Evolutionary conservation across 495 filamentous ascomycete genomes (phyloP), one percentile per base, ranked within the genome.

Genomic region (Hypoxylon crocopeplum): DNA sequence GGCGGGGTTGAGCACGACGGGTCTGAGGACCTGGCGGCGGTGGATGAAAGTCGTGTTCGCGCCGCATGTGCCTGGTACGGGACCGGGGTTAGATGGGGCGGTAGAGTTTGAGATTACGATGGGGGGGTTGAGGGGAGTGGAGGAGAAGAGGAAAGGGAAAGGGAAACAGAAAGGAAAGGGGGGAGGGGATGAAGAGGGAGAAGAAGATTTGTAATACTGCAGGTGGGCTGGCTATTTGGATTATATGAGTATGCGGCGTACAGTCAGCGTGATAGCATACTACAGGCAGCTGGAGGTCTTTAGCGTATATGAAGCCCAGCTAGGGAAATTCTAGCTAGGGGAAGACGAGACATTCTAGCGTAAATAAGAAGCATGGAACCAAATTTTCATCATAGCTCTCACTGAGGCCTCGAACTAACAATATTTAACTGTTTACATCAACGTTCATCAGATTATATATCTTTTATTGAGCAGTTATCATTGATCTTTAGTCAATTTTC

Each of bases 11-110:
- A 47, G 2, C 24, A 64, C 61, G 30, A 63, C 40, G 40, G 49
- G 32, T 49, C 12, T 59, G 61, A 56, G 70, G 21, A 67, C 60
- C 17, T 89, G 86, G 79, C 69, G 77, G 45, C 73, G 90, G 42
- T 88, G 77, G 67, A 86, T 95, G 81, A 92, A 89, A 68, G 81
- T 93, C 10, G 93, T 91, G 7, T 96, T 95, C 77, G 81, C 84
- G 16, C 79, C 84, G 7, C 92, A 92, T 83, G 82, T 78, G 17
- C 71, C 71, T 2, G 77, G 66, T n/a, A 74, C 73, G 0, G 79
- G 76, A 12, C 62, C 65, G 8, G 78, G 75, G 12, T 36, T 76
- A 12, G 65, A 68, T 1, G 76, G 69, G 10, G 79, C 79, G 13
- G 77, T 82, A 1, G 76, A 82, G 70, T 84, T 86, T 64, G 83